phyloP scores from a whole-genome alignment of 805 yeast species.

The Schwanniomyces polymorphus region DNA sequence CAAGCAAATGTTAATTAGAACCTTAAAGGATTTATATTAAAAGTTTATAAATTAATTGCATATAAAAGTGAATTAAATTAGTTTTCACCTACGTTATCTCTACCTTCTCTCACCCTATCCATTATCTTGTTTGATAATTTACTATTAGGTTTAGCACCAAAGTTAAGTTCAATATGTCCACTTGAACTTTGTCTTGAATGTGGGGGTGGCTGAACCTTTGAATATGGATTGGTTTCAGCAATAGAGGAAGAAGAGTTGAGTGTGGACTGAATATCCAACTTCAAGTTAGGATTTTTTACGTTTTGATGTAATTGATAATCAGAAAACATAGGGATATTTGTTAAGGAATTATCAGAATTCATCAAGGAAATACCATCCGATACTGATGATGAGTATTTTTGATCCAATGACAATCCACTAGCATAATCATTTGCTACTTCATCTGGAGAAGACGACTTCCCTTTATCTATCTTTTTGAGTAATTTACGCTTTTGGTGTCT shows the following conservation, averaged over 20 bases:
- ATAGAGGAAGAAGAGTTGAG: conserved; percentile 30
- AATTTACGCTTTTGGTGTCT: conserved; percentile 30
- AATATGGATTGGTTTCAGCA: conserved; percentile 27
- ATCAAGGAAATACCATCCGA: conserved; percentile 65
- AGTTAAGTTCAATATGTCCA: conserved; percentile 34
- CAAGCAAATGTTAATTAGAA: conserved; percentile 51
- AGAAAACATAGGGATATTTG: conserved; percentile 65
- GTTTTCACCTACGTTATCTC: conserved; percentile 16
- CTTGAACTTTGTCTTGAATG: conserved; percentile 20
- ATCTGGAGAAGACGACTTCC: conserved; percentile 3
- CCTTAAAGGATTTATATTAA: not conserved
- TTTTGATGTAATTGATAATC: conserved; percentile 44
- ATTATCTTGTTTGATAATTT: conserved; percentile 35
- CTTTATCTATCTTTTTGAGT: conserved; percentile 13
- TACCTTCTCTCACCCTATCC: conserved; percentile 33
- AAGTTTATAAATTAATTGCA: not conserved
- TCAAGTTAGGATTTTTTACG: conserved; percentile 20
- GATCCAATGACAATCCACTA: conserved; percentile 17
- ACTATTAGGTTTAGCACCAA: conserved; percentile 12
- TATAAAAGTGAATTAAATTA: not conserved
- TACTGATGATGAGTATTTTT: conserved; percentile 35
- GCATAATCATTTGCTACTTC: conserved; percentile 11
- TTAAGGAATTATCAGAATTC: conserved; percentile 58
- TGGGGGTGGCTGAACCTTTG: conserved; percentile 4
- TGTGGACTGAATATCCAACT: conserved; percentile 22